phyloP scores from a whole-genome alignment of 257 asterid genomes.

The Capsicum baccatum region DNA sequence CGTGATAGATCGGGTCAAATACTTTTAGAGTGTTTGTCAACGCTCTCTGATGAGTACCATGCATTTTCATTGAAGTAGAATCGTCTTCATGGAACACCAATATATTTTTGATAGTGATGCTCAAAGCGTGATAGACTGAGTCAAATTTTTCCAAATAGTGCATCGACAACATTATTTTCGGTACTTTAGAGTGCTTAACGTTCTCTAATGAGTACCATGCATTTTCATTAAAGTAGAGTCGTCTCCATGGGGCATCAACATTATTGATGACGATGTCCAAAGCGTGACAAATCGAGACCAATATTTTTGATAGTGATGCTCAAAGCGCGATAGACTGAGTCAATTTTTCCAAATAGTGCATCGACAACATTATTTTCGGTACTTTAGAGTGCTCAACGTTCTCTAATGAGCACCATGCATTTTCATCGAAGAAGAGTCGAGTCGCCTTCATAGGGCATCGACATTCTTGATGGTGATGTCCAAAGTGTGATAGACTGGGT shows the following conservation, averaged over 20 bases:
- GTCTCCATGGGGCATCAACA: not conserved
- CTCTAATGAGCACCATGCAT: not conserved
- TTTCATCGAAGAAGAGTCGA: not conserved
- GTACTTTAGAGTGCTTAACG: too few relatives aligned
- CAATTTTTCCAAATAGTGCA: too few relatives aligned
- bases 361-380: too few relatives aligned
- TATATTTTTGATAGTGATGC: not conserved
- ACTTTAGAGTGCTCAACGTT: too few relatives aligned
- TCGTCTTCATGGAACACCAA: not conserved
- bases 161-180: too few relatives aligned
- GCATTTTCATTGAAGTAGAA: not conserved
- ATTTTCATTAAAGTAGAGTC: not conserved
- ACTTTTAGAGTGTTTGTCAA: too few relatives aligned
- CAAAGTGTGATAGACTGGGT: not conserved
- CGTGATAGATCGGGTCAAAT: too few relatives aligned
- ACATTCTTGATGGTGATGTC: too few relatives aligned
- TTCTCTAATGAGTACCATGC: not conserved
- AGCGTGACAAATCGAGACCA: too few relatives aligned
- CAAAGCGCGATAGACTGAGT: too few relatives aligned
- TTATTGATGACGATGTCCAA: not conserved
- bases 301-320: too few relatives aligned
- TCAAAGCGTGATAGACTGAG: not conserved
- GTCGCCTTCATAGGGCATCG: not conserved
- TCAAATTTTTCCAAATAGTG: not conserved
- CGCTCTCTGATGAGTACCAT: too few relatives aligned